These are phyloP conservation scores for Pyrus hybrid DNA, from an alignment of 331 rosid species.

Conservation along the genomic window DNA sequence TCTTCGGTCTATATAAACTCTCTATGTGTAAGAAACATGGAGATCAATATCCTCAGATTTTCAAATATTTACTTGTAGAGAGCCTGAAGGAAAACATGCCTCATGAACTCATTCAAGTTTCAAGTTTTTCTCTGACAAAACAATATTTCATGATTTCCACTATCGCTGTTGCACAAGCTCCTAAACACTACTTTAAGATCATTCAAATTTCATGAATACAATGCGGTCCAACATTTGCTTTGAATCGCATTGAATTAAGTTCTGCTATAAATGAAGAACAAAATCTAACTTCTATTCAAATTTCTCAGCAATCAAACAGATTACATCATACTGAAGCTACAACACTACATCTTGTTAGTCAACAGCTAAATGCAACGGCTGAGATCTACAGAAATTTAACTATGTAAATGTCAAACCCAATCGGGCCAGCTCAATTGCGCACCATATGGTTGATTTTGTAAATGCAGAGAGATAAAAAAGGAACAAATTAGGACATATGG, in stretches of 20 bases:
- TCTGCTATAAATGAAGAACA: neutral
- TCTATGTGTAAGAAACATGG: neutral
- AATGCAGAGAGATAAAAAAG: neutral
- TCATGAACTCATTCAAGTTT: neutral
- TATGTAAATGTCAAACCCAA: neutral
- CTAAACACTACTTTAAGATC: neutral
- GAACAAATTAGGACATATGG: neutral
- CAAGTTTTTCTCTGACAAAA: neutral
- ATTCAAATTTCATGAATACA: neutral
- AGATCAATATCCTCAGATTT: neutral
- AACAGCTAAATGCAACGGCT: neutral
- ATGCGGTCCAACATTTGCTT: neutral
- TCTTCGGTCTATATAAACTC: neutral
- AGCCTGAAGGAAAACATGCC: neutral
- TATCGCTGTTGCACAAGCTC: too few species aligned
- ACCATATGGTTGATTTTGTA: neutral
- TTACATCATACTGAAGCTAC: neutral
- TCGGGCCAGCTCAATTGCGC: neutral
- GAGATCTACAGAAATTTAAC: neutral
- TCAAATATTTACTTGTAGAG: neutral
- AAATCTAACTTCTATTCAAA: neutral
- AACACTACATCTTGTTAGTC: neutral
- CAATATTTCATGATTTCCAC: too few species aligned
- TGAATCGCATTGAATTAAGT: neutral
- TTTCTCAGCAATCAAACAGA: conserved; percentile 1